Base-by-base conservation (phyloP, 345 rosid species). In the Euphorbia pulcherrima region DNA sequence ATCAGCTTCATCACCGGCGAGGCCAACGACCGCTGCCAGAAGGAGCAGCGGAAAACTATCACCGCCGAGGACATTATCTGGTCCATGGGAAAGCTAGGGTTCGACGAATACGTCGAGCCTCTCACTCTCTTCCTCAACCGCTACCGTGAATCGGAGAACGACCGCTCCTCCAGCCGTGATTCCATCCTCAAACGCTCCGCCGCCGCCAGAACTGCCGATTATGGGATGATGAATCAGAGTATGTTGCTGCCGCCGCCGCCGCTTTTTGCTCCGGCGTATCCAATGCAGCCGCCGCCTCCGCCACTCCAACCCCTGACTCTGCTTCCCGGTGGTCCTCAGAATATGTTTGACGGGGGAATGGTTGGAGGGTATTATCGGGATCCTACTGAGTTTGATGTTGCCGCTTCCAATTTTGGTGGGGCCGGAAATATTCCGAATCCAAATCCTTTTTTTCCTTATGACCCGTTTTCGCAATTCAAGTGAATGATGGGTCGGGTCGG, bases 1-100 rank as follows among this genome's bases (percentile, higher is more conserved):
- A 93, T 93, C 83, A 93, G 97, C 85, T 90, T 93, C 87, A 79
- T 93, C 70, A 93, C 98, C 0, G 97, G 97, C 0, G 98, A 93
- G 61, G 98, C 98, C 73, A 93, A 93, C 11, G 98, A 93, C 74
- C 89, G 90, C 16, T 93, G 98, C 86, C 97, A 89, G 78, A 79
- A 85, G 0, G 98, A 90, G 89, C 97, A 90, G 80, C 89, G 96
- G 70, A 93, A 90, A 87, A 93, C 98, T 55, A 87, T 93, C 60
- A 93, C 94, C 0, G 97, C 98, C 0, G 98, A 93, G 79, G 98
- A 93, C 30, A 86, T 90, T 47, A 80, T 90, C 28, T 93, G 92
- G 92, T 94, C 98, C 0, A 90, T 93, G 96, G 88, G 89, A 80
- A 90, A 89, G 78, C 88, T 93, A 0, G 98, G 97, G 1, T 93